phyloP scores from a whole-genome alignment of 495 filamentous ascomycete genomes.

The Penicillium simplicissimum region DNA sequence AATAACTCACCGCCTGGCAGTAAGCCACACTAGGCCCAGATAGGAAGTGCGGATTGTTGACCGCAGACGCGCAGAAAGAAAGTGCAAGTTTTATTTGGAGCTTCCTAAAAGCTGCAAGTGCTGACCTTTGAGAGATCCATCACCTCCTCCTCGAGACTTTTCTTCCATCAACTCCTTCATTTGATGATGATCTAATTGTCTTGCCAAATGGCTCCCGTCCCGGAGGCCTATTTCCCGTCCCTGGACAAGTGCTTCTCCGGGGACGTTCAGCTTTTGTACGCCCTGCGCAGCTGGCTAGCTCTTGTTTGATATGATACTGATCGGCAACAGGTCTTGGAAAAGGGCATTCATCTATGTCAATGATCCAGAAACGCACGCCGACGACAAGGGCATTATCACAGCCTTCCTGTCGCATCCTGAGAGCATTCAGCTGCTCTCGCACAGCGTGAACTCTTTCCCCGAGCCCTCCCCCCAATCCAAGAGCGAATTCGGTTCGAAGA shows the following conservation, averaged over 20 bases:
- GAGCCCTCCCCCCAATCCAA: constrained; percentile 60
- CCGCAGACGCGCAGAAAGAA: constrained; percentile 25
- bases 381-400: constrained; percentile 51
- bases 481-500: constrained; percentile 79
- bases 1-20: constrained; percentile 38
- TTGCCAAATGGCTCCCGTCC: constrained; percentile 67
- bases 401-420: constrained; percentile 68
- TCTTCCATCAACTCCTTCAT: constrained; percentile 13
- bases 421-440: constrained; percentile 63
- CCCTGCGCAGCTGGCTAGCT: constrained; percentile 7
- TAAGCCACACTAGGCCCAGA: constrained; percentile 40
- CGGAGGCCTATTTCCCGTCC: constrained; percentile 61
- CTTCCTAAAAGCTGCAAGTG: constrained; percentile 15
- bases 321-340: constrained; percentile 68
- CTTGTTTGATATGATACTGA: constrained; percentile 18
- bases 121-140: constrained; percentile 11
- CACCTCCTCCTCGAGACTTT: constrained; percentile 11
- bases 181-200: constrained; percentile 57
- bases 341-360: constrained; percentile 65
- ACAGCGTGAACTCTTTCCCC: constrained; percentile 63
- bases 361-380: constrained; percentile 49
- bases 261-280: constrained; percentile 60
- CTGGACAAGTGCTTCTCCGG: constrained; percentile 64
- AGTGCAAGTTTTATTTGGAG: constrained; percentile 31
- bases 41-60: constrained; percentile 44